Base-by-base conservation (phyloP, 257 asterid species). In the Ehretia macrophylla region DNA sequence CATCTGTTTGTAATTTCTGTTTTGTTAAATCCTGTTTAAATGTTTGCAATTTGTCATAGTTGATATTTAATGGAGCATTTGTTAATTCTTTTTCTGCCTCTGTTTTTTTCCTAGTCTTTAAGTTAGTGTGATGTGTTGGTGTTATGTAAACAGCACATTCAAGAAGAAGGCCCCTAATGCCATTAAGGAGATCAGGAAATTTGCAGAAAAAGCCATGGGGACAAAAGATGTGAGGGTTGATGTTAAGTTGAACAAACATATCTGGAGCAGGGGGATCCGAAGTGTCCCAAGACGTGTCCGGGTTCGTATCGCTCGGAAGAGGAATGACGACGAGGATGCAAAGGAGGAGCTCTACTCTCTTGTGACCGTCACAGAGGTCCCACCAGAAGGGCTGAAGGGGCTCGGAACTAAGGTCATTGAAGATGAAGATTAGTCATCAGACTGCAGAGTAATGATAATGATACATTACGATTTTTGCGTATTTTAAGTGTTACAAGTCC, bases 81-180 rank as follows among this genome's bases (percentile, higher is more conserved):
- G 47, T 42, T 42, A 38, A 5, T n/a, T 27, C 4, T 42, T 10
- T 10, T 10, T 4, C 14, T 42, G 47, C 47, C 35, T 27, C 35
- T 42, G 47, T 42, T 10, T 42, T 42, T 42, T 42, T 10, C 47
- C 47, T 42, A 42, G 16, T 42, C 12, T 10, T n/a, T 42, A 42
- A 3, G 47, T 10, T 42, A 14, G 16, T 42, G 4, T 42, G 47
- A 2, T 42, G 47, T 42, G 47, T 42, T 3, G 3, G 3, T 42
- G 47, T 42, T 2, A 42, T 42, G 19, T 14, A 52, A 17, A 66
- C 57, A 78, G 88, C 73, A 78, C 81, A 46, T 81, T 78, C 74
- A 81, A 81, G 73, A 81, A 81, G 72, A 81, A 81, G 72, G 85
- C 88, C 47, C 88, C 88, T 5, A 78, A 77, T 0, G 79, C 88